Evolutionary conservation across 2,329 filamentous ascomycete genomes (phyloP).

Genomic region (Penicillium concentricum): DNA sequence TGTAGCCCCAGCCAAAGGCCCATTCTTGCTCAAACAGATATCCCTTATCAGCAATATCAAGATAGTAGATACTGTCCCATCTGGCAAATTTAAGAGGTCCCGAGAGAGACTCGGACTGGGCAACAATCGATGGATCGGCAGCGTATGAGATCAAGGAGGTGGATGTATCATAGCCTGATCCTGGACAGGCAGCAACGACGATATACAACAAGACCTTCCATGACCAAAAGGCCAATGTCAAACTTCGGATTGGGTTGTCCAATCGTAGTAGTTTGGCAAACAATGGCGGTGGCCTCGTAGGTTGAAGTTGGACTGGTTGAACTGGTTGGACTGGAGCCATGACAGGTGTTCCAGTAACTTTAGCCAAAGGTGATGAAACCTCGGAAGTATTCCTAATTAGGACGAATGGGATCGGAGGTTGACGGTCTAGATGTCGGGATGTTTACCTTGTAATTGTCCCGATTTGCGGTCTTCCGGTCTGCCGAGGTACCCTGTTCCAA

Average conservation of each 20-base stretch:
- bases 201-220: slow-evolving; percentile 59
- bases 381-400: slow-evolving; percentile 1
- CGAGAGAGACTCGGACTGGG: slow-evolving; percentile 16
- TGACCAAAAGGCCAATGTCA: slow-evolving; percentile 46
- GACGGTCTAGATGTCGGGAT: background rate
- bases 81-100: slow-evolving; percentile 50
- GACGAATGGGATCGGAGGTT: background rate
- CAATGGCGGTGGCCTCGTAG: slow-evolving; percentile 9
- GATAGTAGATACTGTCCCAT: slow-evolving; percentile 65
- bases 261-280: slow-evolving; percentile 24
- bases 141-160: slow-evolving; percentile 49
- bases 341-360: background rate
- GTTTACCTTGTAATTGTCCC: background rate
- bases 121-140: slow-evolving; percentile 2
- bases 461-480: background rate
- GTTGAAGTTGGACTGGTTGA: background rate
- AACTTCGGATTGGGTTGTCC: slow-evolving; percentile 32
- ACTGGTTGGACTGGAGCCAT: slow-evolving; percentile 15
- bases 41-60: slow-evolving; percentile 53
- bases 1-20: slow-evolving; percentile 62
- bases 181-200: slow-evolving; percentile 52
- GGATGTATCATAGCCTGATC: slow-evolving; percentile 64
- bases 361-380: background rate
- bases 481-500: background rate
- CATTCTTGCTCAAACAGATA: slow-evolving; percentile 65